These are phyloP conservation scores for Suillus spraguei DNA, from an alignment of 768 basidiomycete genomes.

Conservation along the genomic window DNA sequence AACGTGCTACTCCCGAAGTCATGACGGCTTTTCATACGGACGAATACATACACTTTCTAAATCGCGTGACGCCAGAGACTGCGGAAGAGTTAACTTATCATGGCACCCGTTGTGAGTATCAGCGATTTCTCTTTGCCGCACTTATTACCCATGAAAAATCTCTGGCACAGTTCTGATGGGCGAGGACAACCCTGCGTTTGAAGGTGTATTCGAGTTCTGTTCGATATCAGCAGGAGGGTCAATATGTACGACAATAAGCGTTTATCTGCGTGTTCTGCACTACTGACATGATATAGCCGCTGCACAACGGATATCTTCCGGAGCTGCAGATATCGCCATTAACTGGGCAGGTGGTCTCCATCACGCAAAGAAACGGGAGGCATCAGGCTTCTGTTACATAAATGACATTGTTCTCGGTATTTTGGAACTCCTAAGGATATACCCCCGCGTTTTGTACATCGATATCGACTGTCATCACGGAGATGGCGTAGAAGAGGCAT, in stretches of 20 bases:
- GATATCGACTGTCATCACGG: conserved; percentile 99
- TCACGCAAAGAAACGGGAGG: conserved; percentile 99
- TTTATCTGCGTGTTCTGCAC: not conserved
- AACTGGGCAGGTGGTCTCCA: conserved; percentile 99
- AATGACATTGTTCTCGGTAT: conserved; percentile 97
- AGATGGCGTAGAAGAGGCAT: conserved; percentile 98
- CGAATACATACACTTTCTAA: conserved; percentile 94
- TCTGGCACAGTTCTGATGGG: conserved; percentile 56
- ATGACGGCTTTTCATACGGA: conserved; percentile 98
- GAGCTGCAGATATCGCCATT: conserved; percentile 80
- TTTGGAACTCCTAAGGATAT: conserved; percentile 79
- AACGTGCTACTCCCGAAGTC: conserved; percentile 68
- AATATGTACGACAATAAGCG: conserved; percentile 60
- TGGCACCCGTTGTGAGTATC: conserved; percentile 76
- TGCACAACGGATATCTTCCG: conserved; percentile 77
- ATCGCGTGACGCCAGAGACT: conserved; percentile 89
- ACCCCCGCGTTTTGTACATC: conserved; percentile 91
- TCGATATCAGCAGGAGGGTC: conserved; percentile 96
- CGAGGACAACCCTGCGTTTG: conserved; percentile 96
- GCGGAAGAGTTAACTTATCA: conserved; percentile 82
- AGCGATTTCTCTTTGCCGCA: not conserved
- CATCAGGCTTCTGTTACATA: conserved; percentile 98
- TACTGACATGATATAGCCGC: conserved; percentile 53
- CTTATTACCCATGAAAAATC: conserved; percentile 12
- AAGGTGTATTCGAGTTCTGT: conserved; percentile 96